Conservation (phyloP, 306 rosid genomes). For the Sechiopsis laciniata region DNA sequence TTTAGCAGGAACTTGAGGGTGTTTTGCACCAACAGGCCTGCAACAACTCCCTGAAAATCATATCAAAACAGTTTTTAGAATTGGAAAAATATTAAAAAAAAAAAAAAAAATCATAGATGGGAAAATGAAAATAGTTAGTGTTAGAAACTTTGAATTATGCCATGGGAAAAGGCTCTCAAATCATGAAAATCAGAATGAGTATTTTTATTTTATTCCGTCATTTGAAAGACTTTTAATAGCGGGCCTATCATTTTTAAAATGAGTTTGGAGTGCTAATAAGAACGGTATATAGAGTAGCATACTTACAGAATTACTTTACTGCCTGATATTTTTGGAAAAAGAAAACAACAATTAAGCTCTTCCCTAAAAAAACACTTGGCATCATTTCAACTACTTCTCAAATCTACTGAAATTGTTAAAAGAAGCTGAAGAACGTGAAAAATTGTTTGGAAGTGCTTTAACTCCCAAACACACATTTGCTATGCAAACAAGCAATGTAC, state of each 20-base stretch:
- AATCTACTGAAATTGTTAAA: not conserved
- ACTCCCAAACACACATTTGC: not conserved
- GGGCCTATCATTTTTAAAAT: too few relatives aligned
- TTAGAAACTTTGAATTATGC: not conserved
- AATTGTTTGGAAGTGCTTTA: not conserved
- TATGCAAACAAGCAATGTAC: not conserved
- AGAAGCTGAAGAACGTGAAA: not conserved
- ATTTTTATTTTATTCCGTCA: not conserved
- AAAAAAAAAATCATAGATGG: not conserved
- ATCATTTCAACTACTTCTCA: not conserved
- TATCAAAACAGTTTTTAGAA: slow-evolving; percentile 16
- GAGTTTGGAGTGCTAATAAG: not conserved
- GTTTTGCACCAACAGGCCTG: slow-evolving; percentile 92
- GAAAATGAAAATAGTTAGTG: slow-evolving; percentile 1
- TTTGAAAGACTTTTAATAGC: not conserved
- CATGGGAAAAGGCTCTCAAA: not conserved
- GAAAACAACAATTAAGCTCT: not conserved
- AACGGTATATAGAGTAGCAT: not conserved
- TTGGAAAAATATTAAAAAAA: not conserved
- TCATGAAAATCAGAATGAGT: not conserved
- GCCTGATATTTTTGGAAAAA: not conserved
- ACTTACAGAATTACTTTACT: not conserved
- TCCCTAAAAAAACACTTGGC: not conserved
- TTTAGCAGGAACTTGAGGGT: slow-evolving; percentile 79
- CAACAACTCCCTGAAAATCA: slow-evolving; percentile 77